Evolutionary conservation across 2,329 filamentous ascomycete genomes (phyloP).

Genomic region (Aspergillus pseudonomiae): DNA sequence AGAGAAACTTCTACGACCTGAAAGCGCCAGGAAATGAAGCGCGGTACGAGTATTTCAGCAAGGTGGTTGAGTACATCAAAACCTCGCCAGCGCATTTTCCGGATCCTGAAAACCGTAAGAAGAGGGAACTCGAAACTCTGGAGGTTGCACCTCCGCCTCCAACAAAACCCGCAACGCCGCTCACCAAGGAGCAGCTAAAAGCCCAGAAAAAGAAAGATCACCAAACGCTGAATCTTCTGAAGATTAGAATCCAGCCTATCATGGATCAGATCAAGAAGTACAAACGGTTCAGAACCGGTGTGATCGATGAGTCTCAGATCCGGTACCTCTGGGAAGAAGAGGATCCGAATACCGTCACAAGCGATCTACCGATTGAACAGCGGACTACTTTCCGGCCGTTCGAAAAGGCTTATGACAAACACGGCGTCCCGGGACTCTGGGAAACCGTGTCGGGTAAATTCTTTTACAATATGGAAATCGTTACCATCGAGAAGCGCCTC

Average conservation of each 20-base stretch:
- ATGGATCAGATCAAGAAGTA: constrained; percentile 98
- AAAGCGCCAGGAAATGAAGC: constrained; percentile 62
- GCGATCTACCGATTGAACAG: constrained; percentile 61
- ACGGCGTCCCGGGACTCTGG: constrained; percentile 74
- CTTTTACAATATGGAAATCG: constrained; percentile 92
- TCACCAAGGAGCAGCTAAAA: constrained; percentile 78
- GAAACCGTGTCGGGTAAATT: constrained; percentile 79
- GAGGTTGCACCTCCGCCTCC: constrained; percentile 73
- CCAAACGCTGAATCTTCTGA: constrained; percentile 80
- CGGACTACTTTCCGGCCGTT: constrained; percentile 70
- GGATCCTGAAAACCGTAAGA: constrained; percentile 82
- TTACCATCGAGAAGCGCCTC: constrained; percentile 91
- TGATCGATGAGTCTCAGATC: constrained; percentile 74
- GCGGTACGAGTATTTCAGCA: constrained; percentile 78
- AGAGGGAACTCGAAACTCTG: constrained; percentile 76
- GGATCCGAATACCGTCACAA: constrained; percentile 67
- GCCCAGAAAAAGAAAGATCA: constrained; percentile 80
- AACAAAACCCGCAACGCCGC: constrained; percentile 61
- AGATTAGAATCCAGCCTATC: constrained; percentile 86
- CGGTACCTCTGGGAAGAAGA: constrained; percentile 83
- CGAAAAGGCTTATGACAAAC: constrained; percentile 76
- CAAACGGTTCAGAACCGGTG: constrained; percentile 80
- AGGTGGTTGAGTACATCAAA: constrained; percentile 73
- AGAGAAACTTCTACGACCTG: constrained; percentile 74
- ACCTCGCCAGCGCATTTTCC: constrained; percentile 85